These are phyloP conservation scores for Cladophialophora bantiana DNA, from an alignment of 2,329 filamentous ascomycete genomes.

Conservation along the genomic window DNA sequence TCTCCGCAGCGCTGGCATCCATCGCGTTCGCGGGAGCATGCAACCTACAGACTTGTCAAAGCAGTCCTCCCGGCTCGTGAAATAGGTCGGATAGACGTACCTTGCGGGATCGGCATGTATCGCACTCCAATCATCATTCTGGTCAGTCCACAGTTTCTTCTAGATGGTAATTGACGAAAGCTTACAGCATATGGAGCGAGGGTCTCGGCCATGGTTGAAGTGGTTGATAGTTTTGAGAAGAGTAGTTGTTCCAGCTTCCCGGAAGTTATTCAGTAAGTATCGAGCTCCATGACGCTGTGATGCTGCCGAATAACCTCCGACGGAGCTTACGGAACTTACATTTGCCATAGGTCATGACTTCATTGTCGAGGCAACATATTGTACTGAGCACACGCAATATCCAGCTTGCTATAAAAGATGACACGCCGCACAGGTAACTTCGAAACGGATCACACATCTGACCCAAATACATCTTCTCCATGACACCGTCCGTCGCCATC, in stretches of 20 bases:
- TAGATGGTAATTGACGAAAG: neutral
- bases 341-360: neutral
- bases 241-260: neutral
- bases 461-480: neutral
- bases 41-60: neutral
- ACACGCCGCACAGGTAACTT: neutral
- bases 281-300: neutral
- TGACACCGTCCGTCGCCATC: conserved; percentile 44
- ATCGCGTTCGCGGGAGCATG: neutral
- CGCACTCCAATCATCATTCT: neutral
- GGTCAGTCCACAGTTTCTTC: neutral
- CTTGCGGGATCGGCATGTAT: conserved; percentile 1
- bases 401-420: neutral
- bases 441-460: neutral
- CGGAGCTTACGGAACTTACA: conserved; percentile 16
- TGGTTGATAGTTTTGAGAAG: neutral
- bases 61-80: neutral
- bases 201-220: neutral
- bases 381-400: neutral
- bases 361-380: neutral
- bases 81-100: neutral
- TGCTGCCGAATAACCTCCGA: conserved; percentile 4
- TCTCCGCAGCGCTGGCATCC: neutral
- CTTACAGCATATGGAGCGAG: neutral
- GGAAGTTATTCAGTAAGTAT: neutral